phyloP scores from a whole-genome alignment of 495 filamentous ascomycete genomes.

The Penicillium angulare region DNA sequence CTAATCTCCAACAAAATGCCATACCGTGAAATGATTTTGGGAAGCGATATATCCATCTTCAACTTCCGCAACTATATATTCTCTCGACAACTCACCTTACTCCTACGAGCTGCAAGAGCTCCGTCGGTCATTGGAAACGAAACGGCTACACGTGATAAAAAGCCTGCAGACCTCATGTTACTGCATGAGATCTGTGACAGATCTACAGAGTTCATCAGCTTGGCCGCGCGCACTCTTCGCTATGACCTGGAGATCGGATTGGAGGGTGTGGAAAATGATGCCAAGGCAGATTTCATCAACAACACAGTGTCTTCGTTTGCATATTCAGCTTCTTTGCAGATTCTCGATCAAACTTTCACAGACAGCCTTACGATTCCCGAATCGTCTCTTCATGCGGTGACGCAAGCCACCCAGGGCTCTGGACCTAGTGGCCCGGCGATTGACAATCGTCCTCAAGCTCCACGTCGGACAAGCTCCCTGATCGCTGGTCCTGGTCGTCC shows the following conservation, averaged over 20 bases:
- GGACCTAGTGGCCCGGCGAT: slow-evolving; percentile 9
- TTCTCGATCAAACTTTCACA: slow-evolving; percentile 73
- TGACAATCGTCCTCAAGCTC: slow-evolving; percentile 48
- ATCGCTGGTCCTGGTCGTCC: slow-evolving; percentile 25
- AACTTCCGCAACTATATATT: slow-evolving; percentile 96
- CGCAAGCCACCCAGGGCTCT: slow-evolving; percentile 26
- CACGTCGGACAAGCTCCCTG: slow-evolving; percentile 47
- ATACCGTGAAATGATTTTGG: slow-evolving; percentile 88
- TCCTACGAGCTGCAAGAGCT: slow-evolving; percentile 78
- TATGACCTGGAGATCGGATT: slow-evolving; percentile 59
- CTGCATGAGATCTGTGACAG: slow-evolving; percentile 79
- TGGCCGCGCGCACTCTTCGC: slow-evolving; percentile 72
- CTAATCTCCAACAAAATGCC: slow-evolving; percentile 73
- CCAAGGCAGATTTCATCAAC: slow-evolving; percentile 60
- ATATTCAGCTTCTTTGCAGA: slow-evolving; percentile 73
- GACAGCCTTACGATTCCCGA: slow-evolving; percentile 64
- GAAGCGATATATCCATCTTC: slow-evolving; percentile 96
- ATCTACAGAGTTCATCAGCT: slow-evolving; percentile 76
- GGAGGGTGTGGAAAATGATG: slow-evolving; percentile 31
- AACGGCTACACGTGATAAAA: slow-evolving; percentile 34
- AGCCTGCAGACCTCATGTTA: slow-evolving; percentile 70
- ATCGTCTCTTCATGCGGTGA: slow-evolving; percentile 45
- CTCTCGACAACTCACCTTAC: slow-evolving; percentile 77
- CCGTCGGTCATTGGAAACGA: slow-evolving; percentile 29
- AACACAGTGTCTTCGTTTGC: slow-evolving; percentile 84